phyloP scores from a whole-genome alignment of 495 filamentous ascomycete genomes.

The Hypoxylon fragiforme region DNA sequence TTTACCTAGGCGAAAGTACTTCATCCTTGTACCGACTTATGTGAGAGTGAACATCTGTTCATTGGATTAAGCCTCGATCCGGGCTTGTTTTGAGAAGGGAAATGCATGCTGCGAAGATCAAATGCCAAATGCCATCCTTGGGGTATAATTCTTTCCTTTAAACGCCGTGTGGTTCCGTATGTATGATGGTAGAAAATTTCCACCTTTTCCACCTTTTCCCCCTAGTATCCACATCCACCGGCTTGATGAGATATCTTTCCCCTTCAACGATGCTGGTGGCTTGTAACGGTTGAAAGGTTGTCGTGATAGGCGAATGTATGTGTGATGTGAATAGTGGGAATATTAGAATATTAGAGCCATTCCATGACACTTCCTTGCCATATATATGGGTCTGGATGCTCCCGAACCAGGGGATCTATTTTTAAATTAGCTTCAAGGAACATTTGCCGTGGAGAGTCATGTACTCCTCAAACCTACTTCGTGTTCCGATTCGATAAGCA shows the following conservation, averaged over 20 bases:
- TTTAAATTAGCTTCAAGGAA: neutral
- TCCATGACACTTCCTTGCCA: conserved; percentile 30
- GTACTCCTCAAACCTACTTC: conserved; percentile 30
- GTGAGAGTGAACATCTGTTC: neutral
- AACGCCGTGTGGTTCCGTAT: conserved; percentile 16
- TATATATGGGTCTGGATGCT: conserved; percentile 35
- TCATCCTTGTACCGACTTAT: no score
- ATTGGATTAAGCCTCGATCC: neutral
- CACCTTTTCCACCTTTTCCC: no score
- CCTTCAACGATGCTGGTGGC: no score
- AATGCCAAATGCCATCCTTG: conserved; percentile 4
- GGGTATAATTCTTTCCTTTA: conserved; percentile 29
- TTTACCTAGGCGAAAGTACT: no score
- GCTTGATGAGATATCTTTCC: no score
- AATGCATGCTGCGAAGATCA: conserved; percentile 3
- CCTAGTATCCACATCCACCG: no score
- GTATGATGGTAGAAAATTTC: neutral
- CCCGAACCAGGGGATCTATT: conserved; percentile 32
- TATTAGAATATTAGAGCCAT: conserved; percentile 28
- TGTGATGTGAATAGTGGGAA: no score
- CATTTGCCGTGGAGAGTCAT: neutral
- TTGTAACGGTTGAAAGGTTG: neutral
- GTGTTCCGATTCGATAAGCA: conserved; percentile 28
- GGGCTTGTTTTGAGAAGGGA: neutral
- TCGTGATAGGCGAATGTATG: neutral